Evolutionary conservation across 106 monocot species (phyloP).

Genomic region (Allium sativum): DNA sequence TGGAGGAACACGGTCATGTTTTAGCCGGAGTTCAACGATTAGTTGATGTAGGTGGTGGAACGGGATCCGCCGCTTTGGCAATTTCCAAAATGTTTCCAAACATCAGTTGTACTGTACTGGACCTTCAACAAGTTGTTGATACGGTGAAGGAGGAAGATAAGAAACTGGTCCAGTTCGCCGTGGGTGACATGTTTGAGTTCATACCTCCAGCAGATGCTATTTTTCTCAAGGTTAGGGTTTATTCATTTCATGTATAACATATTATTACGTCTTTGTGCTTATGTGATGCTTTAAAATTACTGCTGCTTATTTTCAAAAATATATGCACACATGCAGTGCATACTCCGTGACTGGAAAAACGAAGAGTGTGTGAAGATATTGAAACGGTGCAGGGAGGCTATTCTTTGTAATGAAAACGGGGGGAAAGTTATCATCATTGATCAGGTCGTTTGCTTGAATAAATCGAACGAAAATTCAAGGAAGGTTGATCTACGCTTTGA

Average conservation of each 20-base stretch:
- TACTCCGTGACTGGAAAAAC: not conserved
- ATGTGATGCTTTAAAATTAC: no score
- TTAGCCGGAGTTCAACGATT: conserved; percentile 1
- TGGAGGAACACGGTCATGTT: not conserved
- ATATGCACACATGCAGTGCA: not conserved
- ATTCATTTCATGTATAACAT: no score
- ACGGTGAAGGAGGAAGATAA: not conserved
- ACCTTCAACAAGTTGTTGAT: conserved; percentile 13
- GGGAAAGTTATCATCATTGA: conserved; percentile 4
- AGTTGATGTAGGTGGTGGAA: conserved; percentile 22
- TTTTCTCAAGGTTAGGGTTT: conserved; percentile 21
- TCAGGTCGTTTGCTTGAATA: not conserved
- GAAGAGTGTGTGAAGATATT: conserved; percentile 7
- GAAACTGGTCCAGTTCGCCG: conserved; percentile 1
- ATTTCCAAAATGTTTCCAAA: conserved; percentile 10
- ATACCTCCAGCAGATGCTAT: conserved; percentile 19
- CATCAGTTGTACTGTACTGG: conserved; percentile 12
- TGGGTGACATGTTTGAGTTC: conserved; percentile 22
- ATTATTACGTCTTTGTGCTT: no score
- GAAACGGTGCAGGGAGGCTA: conserved; percentile 3
- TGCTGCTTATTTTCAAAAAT: no score
- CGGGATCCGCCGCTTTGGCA: not conserved
- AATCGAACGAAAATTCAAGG: no score
- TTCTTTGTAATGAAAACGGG: not conserved
- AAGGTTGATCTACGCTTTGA: not conserved